Evolutionary conservation across 2,329 filamentous ascomycete genomes (phyloP), one percentile per base, ranked within the genome.

Genomic region (Alternaria longipes): DNA sequence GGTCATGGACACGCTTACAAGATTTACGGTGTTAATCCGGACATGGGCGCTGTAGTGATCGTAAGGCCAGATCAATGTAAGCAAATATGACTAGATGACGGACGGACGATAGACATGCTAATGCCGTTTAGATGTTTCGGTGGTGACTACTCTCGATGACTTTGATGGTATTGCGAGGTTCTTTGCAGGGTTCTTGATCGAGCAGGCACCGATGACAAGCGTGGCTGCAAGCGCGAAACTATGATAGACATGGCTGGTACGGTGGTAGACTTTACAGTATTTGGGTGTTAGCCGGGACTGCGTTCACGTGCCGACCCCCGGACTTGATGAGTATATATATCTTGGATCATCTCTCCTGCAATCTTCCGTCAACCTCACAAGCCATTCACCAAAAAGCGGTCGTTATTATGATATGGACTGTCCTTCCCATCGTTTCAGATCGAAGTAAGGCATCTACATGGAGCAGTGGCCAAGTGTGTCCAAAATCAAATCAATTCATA

Each of bases 1-100:
- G 85, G 84, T 1, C 84, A 88, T 58, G 86, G 86, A 0, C 81
- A 86, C 45, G 85, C 84, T 1, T 90, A 89, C 64, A 79, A 86
- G 50, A 78, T 78, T 8, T 87, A 87, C 42, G 86, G 86, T 0
- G 78, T 90, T 12, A 80, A 84, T 56, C 24, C 54, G 0, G 47
- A 41, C 1, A 50, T 64, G 0, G 76, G 75, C 7, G 77, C 75
- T 0, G 63, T 88, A 5, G 80, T 86, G 0, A 78, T 89, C 60
- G 82, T 89, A 8, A 80, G 88, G 14, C 88, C 87, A 1, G 87
- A 89, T 78, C 87, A 89, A 60, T 62, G 60, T 56, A n/a, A n/a
- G n/a, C n/a, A n/a, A n/a, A n/a, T n/a, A n/a, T n/a, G n/a, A n/a
- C n/a, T n/a, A n/a, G n/a, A n/a, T n/a, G n/a, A n/a, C n/a, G n/a